Evolutionary conservation across 2,329 filamentous ascomycete genomes (phyloP), one percentile per base, ranked within the genome.

Genomic region (Hypoxylon sp.): DNA sequence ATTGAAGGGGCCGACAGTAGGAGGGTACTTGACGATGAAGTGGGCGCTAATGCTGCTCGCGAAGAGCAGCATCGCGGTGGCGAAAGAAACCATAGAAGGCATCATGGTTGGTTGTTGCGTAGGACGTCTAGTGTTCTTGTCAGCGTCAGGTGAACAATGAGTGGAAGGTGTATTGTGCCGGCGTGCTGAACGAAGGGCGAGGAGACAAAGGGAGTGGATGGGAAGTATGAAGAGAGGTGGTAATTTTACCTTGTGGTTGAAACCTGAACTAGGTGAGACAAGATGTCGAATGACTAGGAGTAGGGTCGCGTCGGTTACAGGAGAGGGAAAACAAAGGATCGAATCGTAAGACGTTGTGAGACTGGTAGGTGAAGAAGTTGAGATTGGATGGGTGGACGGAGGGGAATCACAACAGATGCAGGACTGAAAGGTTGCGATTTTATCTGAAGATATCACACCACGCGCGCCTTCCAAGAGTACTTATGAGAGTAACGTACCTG

Each of bases 1-100:
- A 65, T 85, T 78, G 68, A 84, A 82, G 72, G 80, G 78, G 46
- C 85, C 86, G 64, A 88, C 81, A 35, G 84, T 79, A 1, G 70
- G 68, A 53, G 79, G 89, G 80, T 76, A 82, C 66, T 81, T 76
- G 75, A 90, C 80, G 33, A 80, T 78, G 81, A 90, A 90, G 78
- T 90, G 88, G 56, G 86, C 85, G 53, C 79, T 78, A 68, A 81
- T 79, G 54, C 82, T 64, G 66, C 81, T 76, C 66, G 80, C 79
- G 66, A 86, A 76, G 54, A 82, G 75, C 57, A 81, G 69, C 49
- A 74, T 55, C 20, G 76, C 66, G 40, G 72, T 49, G 8, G 81
- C 72, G 40, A 83, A 64, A 31, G 80, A 76, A 22, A 79, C 66
- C 58, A 85, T 70, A 66, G 82, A 77, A 54, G 74, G 74, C 81